Conservation (phyloP, 345 rosid species). For the Populus davidiana region DNA sequence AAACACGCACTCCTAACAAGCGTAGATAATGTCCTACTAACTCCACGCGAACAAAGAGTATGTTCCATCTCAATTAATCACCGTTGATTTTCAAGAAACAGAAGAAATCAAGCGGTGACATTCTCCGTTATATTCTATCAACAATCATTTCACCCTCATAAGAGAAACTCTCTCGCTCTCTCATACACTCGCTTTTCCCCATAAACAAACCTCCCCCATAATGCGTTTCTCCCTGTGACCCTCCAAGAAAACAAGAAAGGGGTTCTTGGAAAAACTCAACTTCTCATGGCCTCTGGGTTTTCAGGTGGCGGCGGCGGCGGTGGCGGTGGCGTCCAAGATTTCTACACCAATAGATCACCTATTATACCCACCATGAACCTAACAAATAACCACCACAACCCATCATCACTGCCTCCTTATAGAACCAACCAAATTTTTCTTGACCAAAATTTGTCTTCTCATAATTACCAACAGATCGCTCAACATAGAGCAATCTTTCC, state of each 20-base stretch:
- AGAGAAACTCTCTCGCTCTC: constrained; percentile 12
- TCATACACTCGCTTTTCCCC: constrained; percentile 5
- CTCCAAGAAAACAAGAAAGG: not conserved
- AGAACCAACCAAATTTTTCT: constrained; percentile 51
- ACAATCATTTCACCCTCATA: constrained; percentile 31
- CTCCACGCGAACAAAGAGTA: constrained; percentile 1
- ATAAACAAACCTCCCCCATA: constrained; percentile 1
- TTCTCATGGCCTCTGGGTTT: constrained; percentile 73
- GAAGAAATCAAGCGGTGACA: not conserved
- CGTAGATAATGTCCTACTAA: constrained; percentile 7
- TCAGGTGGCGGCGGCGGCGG: constrained; percentile 37
- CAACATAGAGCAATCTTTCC: constrained; percentile 28
- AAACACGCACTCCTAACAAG: constrained; percentile 7
- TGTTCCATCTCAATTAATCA: constrained; percentile 3
- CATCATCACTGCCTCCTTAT: constrained; percentile 30
- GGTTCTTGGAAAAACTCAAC: not conserved
- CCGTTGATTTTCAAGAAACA: constrained; percentile 5
- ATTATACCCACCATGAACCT: constrained; percentile 28
- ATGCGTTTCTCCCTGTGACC: constrained; percentile 35
- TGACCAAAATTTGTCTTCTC: constrained; percentile 34
- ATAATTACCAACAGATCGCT: constrained; percentile 42
- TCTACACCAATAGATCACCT: constrained; percentile 54
- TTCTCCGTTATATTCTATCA: constrained; percentile 29
- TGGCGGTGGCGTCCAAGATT: constrained; percentile 38
- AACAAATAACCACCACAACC: constrained; percentile 23